These are phyloP conservation scores for Astragalus glycyphyllos DNA, from an alignment of 306 rosid genomes.

Conservation along the genomic window DNA sequence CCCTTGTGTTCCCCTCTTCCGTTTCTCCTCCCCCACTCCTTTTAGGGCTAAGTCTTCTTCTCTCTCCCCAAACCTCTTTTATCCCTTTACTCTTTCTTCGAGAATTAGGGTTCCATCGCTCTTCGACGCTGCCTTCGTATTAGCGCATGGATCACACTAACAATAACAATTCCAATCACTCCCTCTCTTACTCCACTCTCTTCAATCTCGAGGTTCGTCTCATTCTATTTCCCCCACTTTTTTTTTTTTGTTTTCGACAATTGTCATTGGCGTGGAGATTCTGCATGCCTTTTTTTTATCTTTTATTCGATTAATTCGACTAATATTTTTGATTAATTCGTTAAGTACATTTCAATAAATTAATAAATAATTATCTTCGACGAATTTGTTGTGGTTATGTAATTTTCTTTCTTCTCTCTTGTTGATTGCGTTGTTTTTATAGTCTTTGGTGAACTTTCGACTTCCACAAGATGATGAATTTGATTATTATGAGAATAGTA, in stretches of 20 bases:
- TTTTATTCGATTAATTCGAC: slow-evolving; percentile 17
- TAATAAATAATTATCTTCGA: background rate
- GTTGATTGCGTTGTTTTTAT: slow-evolving; percentile 12
- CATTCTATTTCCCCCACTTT: slow-evolving; percentile 3
- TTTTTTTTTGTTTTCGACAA: background rate
- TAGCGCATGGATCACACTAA: slow-evolving; percentile 67
- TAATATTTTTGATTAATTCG: background rate
- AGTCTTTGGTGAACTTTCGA: slow-evolving; percentile 91
- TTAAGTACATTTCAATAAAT: background rate
- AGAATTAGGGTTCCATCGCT: slow-evolving; percentile 44
- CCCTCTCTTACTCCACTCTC: slow-evolving; percentile 67
- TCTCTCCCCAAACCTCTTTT: slow-evolving; percentile 36
- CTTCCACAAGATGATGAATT: slow-evolving; percentile 92
- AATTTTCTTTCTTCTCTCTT: background rate
- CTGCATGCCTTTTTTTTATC: background rate
- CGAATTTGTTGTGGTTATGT: slow-evolving; percentile 8
- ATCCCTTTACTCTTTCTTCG: slow-evolving; percentile 39
- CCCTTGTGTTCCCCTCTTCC: slow-evolving; percentile 35
- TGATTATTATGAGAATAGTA: slow-evolving; percentile 93
- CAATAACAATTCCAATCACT: slow-evolving; percentile 65
- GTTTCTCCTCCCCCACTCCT: slow-evolving; percentile 40
- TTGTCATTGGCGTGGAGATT: slow-evolving; percentile 32
- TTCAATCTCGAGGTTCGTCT: slow-evolving; percentile 80
- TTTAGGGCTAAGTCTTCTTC: slow-evolving; percentile 42
- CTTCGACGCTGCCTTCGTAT: slow-evolving; percentile 41